These are phyloP conservation scores for Colletotrichum godetiae DNA, from an alignment of 2,329 filamentous ascomycete species.

Conservation along the genomic window DNA sequence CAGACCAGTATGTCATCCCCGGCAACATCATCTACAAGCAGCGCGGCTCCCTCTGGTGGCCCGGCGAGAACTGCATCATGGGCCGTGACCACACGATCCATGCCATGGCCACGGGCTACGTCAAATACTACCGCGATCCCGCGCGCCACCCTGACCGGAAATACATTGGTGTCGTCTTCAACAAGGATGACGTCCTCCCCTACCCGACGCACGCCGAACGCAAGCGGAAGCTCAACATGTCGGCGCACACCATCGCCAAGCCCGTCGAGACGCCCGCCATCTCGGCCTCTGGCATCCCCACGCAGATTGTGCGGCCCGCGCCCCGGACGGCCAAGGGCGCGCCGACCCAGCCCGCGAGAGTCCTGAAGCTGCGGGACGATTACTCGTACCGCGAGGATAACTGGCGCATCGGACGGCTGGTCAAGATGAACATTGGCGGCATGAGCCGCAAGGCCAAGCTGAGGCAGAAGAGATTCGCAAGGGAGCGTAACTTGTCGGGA, in stretches of 20 bases:
- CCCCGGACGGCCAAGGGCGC: constrained; percentile 42
- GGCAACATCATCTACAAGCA: constrained; percentile 99
- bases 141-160: constrained; percentile 84
- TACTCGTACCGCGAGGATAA: constrained; percentile 72
- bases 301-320: constrained; percentile 53
- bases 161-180: constrained; percentile 93
- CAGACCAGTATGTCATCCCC: constrained; percentile 91
- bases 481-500: constrained; percentile 52
- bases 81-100: constrained; percentile 97
- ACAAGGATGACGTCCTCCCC: constrained; percentile 83
- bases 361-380: constrained; percentile 62
- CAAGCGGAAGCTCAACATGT: constrained; percentile 80
- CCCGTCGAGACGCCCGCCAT: constrained; percentile 50
- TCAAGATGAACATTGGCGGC: constrained; percentile 51
- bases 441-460: constrained; percentile 61
- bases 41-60: constrained; percentile 92
- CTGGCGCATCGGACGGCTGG: constrained; percentile 67
- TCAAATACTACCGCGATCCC: constrained; percentile 96
- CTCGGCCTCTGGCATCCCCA: constrained; percentile 63
- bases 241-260: constrained; percentile 60
- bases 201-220: constrained; percentile 79
- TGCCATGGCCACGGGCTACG: constrained; percentile 85
- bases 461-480: constrained; percentile 55
- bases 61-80: constrained; percentile 95
- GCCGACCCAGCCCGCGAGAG: constrained; percentile 54